Conservation (phyloP, 2,329 filamentous ascomycete species). For the Ophiocordyceps camponoti-leonardi region DNA sequence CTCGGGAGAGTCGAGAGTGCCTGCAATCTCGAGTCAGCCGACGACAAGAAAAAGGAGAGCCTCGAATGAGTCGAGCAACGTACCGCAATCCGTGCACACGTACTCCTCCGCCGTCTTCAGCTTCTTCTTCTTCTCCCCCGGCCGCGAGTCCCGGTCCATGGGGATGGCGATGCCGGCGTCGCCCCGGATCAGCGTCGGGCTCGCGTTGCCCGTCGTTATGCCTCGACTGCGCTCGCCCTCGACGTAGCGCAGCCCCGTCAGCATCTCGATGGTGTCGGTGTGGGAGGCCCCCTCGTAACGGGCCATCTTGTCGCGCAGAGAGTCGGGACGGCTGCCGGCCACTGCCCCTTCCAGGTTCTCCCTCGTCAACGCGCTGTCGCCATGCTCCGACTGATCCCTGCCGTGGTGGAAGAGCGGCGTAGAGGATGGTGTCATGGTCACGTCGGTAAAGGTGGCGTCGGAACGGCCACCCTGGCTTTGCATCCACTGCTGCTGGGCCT, state of each 20-base stretch:
- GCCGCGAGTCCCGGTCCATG: slow-evolving; percentile 55
- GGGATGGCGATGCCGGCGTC: slow-evolving; percentile 78
- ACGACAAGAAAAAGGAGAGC: too few relatives aligned
- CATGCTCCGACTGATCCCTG: slow-evolving; percentile 36
- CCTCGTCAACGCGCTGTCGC: slow-evolving; percentile 53
- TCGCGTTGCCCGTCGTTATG: slow-evolving; percentile 72
- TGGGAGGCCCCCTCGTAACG: slow-evolving; percentile 62
- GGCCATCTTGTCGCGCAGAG: slow-evolving; percentile 70
- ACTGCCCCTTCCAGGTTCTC: slow-evolving; percentile 64
- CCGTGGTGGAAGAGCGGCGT: slow-evolving; percentile 13
- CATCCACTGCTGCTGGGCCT: slow-evolving; percentile 42
- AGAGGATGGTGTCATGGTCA: slow-evolving; percentile 17
- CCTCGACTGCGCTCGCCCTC: slow-evolving; percentile 80
- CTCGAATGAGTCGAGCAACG: not conserved
- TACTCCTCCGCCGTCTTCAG: slow-evolving; percentile 75
- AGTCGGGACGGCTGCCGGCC: slow-evolving; percentile 50
- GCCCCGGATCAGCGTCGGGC: slow-evolving; percentile 65
- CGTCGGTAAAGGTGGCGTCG: slow-evolving; percentile 33
- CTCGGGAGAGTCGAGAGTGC: slow-evolving; percentile 80
- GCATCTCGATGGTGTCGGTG: slow-evolving; percentile 79
- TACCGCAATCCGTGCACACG: slow-evolving; percentile 85
- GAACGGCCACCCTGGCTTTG: slow-evolving; percentile 40
- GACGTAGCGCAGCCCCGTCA: slow-evolving; percentile 74
- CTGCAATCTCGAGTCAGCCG: slow-evolving; percentile 15
- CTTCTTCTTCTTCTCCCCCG: slow-evolving; percentile 74